Evolutionary conservation across 148 eudicot genomes (phyloP), one percentile per base, ranked within the genome.

Genomic region (Vaccinium darrowii): DNA sequence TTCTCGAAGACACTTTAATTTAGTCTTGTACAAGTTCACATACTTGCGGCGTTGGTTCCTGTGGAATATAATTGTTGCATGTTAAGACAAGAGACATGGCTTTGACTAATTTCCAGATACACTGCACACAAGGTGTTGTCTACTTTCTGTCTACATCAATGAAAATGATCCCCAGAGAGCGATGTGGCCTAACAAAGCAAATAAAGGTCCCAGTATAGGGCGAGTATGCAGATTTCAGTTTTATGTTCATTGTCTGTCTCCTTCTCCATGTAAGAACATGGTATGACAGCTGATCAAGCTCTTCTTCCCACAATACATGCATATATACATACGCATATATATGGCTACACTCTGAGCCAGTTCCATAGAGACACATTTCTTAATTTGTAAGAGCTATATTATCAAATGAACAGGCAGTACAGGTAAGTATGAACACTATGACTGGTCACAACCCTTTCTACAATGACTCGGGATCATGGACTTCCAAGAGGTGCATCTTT

Each of bases 21-120:
- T 96, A 36, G 84, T 86, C 92, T 95, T 97, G 93, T 97, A 97
- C 85, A 97, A 88, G 76, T 92, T 94, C 88, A 97, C 98, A 88
- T 97, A 95, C 89, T 91, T 95, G 89, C 94, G 91, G 47, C 95
- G 94, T 60, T 86, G 80, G 81, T 83, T 88, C 85, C 99, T 97
- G 94, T 51, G 58, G 83, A 30, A 62, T 27, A 56, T 60, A 69
- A 11, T 11, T 8, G 56, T 12, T 30, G 74, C 25, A 25, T 81
- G 69, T 76, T 53, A 10, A 83, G 81, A 72, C 23, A 79, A 58
- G 51, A 10, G 27, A 30, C 12, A 82, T 52, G 52, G 33, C 77
- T 36, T 2, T 3, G 51, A 53, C 52, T 15, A 73, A 54, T 53
- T 72, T 52, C 21, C 47, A 73, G 21, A 36, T 0, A 36, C 69